Base-by-base conservation (phyloP, 768 basidiomycete species). In the Polyporus arcularius region DNA sequence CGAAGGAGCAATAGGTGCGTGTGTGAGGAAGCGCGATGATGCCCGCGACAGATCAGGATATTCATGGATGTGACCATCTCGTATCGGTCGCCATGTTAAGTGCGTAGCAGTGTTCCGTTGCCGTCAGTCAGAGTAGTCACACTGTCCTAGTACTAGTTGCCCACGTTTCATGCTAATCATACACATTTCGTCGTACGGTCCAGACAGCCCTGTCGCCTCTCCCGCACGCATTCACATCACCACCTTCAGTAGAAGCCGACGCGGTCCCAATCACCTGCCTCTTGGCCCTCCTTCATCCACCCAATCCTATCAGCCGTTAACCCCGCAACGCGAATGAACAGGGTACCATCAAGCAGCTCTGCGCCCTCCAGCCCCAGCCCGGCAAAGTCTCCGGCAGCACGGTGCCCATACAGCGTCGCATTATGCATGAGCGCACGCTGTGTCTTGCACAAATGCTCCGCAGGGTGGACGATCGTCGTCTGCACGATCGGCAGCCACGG, bases 281-380 rank as follows among this genome's bases (percentile, higher is more conserved):
- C 60, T 58, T 74, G 40, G 0, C 76, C 77, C 58, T 80, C 78
- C 31, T 74, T 68, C 63, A 70, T 75, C 78, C 76, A 79, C 9
- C 79, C 79, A 10, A 75, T 38, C 26, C 67, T 65, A 57, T 79
- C 74, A 26, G 77, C 75, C 4, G 83, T 83, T 67, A 87, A 64
- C 58, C 80, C 79, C 4, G 86, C 87, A 0, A 76, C 75, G 47
- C 87, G 75, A 40, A 87, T 64, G 68, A 91, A 91, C 50, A 91
- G 65, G 16, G 81, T 82, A 9, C 88, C 88, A 68, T 90, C 88
- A 11, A 84, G 65, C 38, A 74, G 68, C 54, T 83, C 82, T 6
- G 78, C 79, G n/a, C 81, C 86, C 14, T 77, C 74, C 45, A 87
- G 71, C 67, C 30, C 63, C 4, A 63, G 51, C 15, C 52, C 55